Base-by-base conservation (phyloP, 441 rosid species). In the Flueggea neowawraea region DNA sequence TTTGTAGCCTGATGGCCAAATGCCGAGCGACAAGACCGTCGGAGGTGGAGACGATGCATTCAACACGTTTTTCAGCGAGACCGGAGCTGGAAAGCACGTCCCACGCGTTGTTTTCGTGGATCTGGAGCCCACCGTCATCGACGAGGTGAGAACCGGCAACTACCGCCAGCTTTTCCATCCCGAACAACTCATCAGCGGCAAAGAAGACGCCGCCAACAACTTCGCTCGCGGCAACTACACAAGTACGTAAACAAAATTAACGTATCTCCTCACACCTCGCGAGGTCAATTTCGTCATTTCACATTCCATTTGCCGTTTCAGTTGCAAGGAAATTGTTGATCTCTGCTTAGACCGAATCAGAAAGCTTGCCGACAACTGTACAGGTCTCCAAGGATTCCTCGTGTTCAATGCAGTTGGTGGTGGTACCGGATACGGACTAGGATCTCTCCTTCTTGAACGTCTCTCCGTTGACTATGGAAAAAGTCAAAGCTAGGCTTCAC, bases 1-100 rank as follows among this genome's bases (percentile, higher is more conserved):
- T 22, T 22, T 22, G 28, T 22, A 22, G 28, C 53, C 75, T 57
- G 75, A 77, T 73, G 81, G 81, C 52, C 73, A 77, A 66, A 77
- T 77, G 81, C 81, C 81, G 13, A 62, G 75, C 52, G 81, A 77
- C n/a, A 66, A 64, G 65, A 73, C 75, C 5, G 55, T 77, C 4
- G 88, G 91, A 3, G 85, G 84, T 60, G 91, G 88, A 11, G 88
- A 85, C 44, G 91, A 85, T 70, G 28, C 28, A 0, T 22, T 22
- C 28, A 22, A 22, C 28, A 22, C 28, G 1, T 22, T 22, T 22
- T 22, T 22, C 28, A 22, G 28, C 28, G 28, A 22, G 28, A 22
- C 28, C 28, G 28, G 28, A 22, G 28, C 28, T 1, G 91, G 91
- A 51, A 85, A 85, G 84, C 91, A 85, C 36, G 91, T 85, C 44